phyloP scores from a whole-genome alignment of 139 green algal species.

The Closterium sp. region DNA sequence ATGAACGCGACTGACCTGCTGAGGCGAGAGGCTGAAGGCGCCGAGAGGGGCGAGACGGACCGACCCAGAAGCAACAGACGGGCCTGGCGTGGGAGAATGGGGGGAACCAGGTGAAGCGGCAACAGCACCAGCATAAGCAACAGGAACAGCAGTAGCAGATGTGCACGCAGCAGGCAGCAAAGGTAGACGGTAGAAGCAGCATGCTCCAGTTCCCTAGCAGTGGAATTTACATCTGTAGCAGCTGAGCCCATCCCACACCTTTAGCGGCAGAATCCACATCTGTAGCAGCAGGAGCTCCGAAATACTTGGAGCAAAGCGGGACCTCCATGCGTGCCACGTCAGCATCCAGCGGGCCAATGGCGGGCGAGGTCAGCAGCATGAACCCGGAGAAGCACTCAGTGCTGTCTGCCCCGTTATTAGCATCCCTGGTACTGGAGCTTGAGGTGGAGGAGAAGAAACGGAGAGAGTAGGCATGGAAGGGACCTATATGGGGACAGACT shows the following conservation, averaged over 20 bases:
- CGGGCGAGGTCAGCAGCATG: not conserved
- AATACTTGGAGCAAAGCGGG: not conserved
- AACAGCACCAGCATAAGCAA: too few species aligned
- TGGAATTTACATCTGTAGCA: too few species aligned
- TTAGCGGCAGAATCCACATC: too few species aligned
- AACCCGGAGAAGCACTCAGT: not conserved
- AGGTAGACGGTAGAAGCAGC: not conserved
- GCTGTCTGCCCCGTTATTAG: not conserved
- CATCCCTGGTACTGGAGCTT: not conserved
- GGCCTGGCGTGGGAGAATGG: not conserved
- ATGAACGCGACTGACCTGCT: not conserved
- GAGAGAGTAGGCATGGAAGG: not conserved
- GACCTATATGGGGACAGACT: not conserved
- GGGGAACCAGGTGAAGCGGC: not conserved
- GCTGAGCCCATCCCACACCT: too few species aligned
- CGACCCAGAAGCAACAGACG: not conserved
- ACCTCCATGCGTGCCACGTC: not conserved
- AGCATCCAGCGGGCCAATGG: not conserved
- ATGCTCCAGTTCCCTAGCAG: not conserved
- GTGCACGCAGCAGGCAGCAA: too few species aligned
- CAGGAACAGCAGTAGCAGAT: too few species aligned
- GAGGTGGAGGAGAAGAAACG: not conserved
- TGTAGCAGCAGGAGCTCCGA: not conserved
- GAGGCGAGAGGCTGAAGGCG: not conserved
- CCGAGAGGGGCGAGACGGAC: not conserved